Evolutionary conservation across 2,329 filamentous ascomycete genomes (phyloP).

Genomic region (Colletotrichum godetiae): DNA sequence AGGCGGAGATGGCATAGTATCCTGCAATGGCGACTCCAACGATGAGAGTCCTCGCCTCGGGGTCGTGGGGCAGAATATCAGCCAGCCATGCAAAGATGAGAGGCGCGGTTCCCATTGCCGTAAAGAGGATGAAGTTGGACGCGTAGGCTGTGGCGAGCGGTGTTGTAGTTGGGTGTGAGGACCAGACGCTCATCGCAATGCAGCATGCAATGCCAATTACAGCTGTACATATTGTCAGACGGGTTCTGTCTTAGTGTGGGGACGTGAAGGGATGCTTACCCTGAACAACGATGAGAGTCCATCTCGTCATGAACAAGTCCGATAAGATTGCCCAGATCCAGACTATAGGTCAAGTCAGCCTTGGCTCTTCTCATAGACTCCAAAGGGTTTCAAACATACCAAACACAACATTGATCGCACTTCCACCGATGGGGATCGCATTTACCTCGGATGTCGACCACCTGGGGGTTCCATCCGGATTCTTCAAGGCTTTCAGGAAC

Average conservation of each 20-base stretch:
- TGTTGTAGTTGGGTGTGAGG: constrained; percentile 53
- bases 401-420: constrained; percentile 31
- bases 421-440: constrained; percentile 28
- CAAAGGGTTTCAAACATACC: constrained; percentile 22
- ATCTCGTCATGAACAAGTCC: constrained; percentile 59
- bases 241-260: neutral
- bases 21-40: constrained; percentile 60
- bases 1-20: constrained; percentile 62
- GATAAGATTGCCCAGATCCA: constrained; percentile 66
- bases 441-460: constrained; percentile 31
- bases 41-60: constrained; percentile 59
- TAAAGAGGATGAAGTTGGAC: constrained; percentile 62
- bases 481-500: constrained; percentile 32
- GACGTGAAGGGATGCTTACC: constrained; percentile 38
- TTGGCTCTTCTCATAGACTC: neutral
- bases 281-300: constrained; percentile 61
- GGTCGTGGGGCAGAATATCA: constrained; percentile 59
- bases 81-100: constrained; percentile 64
- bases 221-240: constrained; percentile 36
- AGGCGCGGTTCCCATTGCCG: constrained; percentile 60
- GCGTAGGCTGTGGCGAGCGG: constrained; percentile 60
- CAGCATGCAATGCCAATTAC: constrained; percentile 58
- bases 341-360: constrained; percentile 43
- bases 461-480: constrained; percentile 33
- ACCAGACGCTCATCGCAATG: constrained; percentile 67